Conservation (phyloP, 106 monocot genomes). For the Allium fistulosum region DNA sequence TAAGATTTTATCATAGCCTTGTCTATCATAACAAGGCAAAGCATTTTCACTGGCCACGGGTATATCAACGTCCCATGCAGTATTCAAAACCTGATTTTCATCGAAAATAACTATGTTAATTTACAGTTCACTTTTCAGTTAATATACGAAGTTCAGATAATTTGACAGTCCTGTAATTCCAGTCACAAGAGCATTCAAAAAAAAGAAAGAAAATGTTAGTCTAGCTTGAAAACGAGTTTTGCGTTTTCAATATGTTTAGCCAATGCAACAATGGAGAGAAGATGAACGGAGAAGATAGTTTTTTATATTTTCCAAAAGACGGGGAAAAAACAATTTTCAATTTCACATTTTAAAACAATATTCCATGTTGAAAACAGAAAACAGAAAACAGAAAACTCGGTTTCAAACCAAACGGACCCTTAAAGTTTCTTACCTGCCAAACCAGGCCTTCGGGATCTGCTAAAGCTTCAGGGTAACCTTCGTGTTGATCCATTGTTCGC, state of each 20-base stretch:
- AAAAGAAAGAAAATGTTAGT: background rate
- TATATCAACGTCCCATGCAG: conserved; percentile 84
- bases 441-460: conserved; percentile 91
- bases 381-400: too few species aligned
- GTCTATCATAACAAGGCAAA: conserved; percentile 80
- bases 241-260: too few species aligned
- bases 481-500: conserved; percentile 64
- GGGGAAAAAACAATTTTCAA: background rate
- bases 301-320: too few species aligned
- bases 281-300: too few species aligned
- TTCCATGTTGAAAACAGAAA: background rate
- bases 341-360: background rate
- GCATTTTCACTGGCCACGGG: conserved; percentile 87
- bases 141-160: background rate
- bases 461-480: conserved; percentile 74
- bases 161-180: background rate
- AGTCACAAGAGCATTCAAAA: background rate
- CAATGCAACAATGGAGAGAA: too few species aligned
- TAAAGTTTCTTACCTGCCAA: conserved; percentile 70
- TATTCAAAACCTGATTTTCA: conserved; percentile 71
- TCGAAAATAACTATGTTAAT: background rate
- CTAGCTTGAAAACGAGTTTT: too few species aligned
- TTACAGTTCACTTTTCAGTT: background rate
- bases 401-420: background rate
- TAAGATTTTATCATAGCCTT: conserved; percentile 89